Evolutionary conservation across 2,329 filamentous ascomycete genomes (phyloP).

Genomic region (Venturia nashicola): DNA sequence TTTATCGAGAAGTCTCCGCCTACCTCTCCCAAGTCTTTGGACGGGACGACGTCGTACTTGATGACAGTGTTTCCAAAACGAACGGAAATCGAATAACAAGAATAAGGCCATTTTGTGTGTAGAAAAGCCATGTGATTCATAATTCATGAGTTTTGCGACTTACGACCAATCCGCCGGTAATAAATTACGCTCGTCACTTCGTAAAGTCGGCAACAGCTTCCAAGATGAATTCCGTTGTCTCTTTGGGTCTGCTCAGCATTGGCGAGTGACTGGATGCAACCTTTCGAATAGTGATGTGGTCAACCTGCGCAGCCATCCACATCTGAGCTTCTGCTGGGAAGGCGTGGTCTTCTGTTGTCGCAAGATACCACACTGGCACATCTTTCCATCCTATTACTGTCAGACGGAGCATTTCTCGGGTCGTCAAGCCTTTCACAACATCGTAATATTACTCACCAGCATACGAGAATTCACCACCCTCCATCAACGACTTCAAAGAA

Average conservation of each 20-base stretch:
- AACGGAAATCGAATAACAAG: too few species aligned
- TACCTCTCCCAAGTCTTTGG: too few species aligned
- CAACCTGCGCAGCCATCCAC: background rate
- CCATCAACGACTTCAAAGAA: constrained; percentile 28
- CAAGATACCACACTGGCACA: constrained; percentile 4
- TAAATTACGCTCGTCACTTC: background rate
- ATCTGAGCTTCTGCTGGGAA: constrained; percentile 1
- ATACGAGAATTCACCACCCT: constrained; percentile 14
- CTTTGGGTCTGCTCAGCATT: constrained; percentile 6
- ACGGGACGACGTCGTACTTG: too few species aligned
- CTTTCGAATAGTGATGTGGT: background rate
- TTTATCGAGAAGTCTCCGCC: too few species aligned
- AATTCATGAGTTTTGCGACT: background rate
- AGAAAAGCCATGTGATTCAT: background rate
- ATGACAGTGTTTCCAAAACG: too few species aligned
- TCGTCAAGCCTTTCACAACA: background rate
- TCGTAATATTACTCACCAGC: background rate
- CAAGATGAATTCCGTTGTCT: constrained; percentile 16
- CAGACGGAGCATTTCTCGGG: background rate
- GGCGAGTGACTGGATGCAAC: constrained; percentile 3
- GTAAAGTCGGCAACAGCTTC: background rate
- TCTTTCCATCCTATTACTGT: constrained; percentile 1
- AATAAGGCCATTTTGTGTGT: too few species aligned
- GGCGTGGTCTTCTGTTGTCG: background rate
- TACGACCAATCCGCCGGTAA: too few species aligned